A percentile compares a stretch with the other conserved stretches of the same genome.
Evolutionary conservation across 805 yeast genomes (phyloP).

Genomic region (Wickerhamiella kazuoi): DNA sequence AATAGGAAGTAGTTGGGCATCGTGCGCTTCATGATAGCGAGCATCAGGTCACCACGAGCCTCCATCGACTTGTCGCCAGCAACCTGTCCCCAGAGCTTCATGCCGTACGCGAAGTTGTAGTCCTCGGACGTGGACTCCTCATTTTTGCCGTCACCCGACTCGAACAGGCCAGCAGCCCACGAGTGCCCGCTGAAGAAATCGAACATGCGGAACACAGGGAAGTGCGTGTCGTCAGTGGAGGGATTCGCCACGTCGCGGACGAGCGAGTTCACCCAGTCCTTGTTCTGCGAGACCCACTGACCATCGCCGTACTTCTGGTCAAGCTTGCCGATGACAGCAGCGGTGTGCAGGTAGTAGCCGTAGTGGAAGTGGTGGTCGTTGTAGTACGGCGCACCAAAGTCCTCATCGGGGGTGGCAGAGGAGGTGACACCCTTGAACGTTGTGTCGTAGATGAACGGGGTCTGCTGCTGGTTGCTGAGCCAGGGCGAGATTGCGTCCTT

Average conservation of each 20-base stretch:
- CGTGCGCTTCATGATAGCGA: constrained; percentile 37
- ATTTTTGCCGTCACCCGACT: constrained; percentile 50
- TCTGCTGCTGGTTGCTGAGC: constrained; percentile 45
- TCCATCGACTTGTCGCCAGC: constrained; percentile 37
- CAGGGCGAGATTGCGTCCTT: constrained; percentile 56
- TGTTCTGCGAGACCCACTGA: constrained; percentile 31
- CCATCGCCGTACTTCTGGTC: constrained; percentile 38
- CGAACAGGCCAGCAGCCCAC: constrained; percentile 59
- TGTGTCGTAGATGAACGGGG: constrained; percentile 63
- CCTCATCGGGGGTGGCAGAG: constrained; percentile 29
- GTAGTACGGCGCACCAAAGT: constrained; percentile 60
- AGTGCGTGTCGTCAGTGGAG: constrained; percentile 29
- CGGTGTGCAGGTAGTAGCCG: constrained; percentile 71
- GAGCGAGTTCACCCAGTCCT: constrained; percentile 42
- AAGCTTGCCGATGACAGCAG: constrained; percentile 53
- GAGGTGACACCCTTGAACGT: constrained; percentile 32
- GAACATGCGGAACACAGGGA: constrained; percentile 52
- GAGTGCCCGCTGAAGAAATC: constrained; percentile 65
- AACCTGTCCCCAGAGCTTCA: constrained; percentile 54
- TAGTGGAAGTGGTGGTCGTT: constrained; percentile 81
- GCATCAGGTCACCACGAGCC: constrained; percentile 41
- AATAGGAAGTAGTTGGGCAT: constrained; percentile 39
- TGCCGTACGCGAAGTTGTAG: constrained; percentile 51
- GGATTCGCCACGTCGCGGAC: constrained; percentile 59
- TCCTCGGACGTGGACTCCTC: constrained; percentile 63